Evolutionary conservation across 345 rosid genomes (phyloP).

Genomic region (Sapria himalayana): DNA sequence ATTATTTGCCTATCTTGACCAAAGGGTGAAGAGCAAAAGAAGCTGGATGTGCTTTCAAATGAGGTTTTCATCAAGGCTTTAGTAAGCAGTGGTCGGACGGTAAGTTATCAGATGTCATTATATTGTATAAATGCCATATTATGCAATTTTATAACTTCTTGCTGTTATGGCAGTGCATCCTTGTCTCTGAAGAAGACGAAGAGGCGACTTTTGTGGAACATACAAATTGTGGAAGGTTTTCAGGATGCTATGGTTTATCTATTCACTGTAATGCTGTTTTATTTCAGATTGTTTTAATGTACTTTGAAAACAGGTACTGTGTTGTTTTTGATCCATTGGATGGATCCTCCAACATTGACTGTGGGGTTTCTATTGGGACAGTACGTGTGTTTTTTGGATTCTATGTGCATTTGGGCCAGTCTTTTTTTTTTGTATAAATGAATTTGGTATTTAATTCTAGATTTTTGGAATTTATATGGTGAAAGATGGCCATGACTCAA

Average conservation of each 20-base stretch:
- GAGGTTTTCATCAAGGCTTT: conserved; percentile 87
- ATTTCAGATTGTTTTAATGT: neutral
- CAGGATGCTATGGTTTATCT: conserved; percentile 1
- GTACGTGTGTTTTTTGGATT: too few relatives aligned
- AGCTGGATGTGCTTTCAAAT: conserved; percentile 86
- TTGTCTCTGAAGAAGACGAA: conserved; percentile 95
- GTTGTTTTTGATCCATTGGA: conserved; percentile 96
- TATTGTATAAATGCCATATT: neutral
- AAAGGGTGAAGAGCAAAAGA: conserved; percentile 98
- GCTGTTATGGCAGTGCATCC: conserved; percentile 43
- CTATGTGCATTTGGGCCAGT: too few relatives aligned
- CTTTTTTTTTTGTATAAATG: too few relatives aligned
- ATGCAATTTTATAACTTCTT: conserved; percentile 5
- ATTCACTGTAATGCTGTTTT: neutral
- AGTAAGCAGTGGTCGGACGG: conserved; percentile 90
- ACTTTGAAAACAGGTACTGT: conserved; percentile 34
- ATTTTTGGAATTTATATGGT: conserved; percentile 81
- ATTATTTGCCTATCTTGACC: conserved; percentile 5
- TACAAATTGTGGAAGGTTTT: conserved; percentile 63
- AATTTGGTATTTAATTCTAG: conserved; percentile 25
- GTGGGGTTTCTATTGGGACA: conserved; percentile 95
- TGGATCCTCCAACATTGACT: conserved; percentile 95
- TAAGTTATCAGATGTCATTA: conserved; percentile 15
- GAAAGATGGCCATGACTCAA: conserved; percentile 46
- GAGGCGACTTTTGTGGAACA: conserved; percentile 74